A percentile compares a stretch with the other conserved stretches of the same genome.
Evolutionary conservation across 768 basidiomycete genomes (phyloP).

Genomic region (Mycena venus): DNA sequence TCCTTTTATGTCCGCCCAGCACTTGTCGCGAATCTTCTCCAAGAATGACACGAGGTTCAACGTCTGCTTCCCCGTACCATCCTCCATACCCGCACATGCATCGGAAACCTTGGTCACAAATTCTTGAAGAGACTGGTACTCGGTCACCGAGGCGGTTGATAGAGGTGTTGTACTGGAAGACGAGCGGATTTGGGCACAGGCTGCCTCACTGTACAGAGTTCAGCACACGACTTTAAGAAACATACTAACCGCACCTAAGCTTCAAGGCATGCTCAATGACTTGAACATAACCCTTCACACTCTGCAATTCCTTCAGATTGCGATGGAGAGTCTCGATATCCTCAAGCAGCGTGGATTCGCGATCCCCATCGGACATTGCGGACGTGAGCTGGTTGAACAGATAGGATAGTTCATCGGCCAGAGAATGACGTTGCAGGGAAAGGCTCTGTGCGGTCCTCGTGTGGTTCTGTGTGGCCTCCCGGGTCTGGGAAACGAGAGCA

Average conservation of each 20-base stretch:
- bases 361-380: conserved; percentile 60
- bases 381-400: conserved; percentile 77
- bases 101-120: conserved; percentile 67
- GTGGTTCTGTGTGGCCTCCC: conserved; percentile 59
- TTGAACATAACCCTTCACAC: conserved; percentile 81
- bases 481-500: conserved; percentile 61
- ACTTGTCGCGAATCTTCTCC: conserved; percentile 70
- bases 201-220: conserved; percentile 63
- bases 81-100: conserved; percentile 61
- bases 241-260: conserved; percentile 69
- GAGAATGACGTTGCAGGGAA: conserved; percentile 79
- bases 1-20: conserved; percentile 84
- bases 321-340: conserved; percentile 86
- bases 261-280: conserved; percentile 78
- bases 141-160: conserved; percentile 60
- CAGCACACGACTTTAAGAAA: background rate
- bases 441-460: conserved; percentile 79
- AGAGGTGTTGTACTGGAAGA: conserved; percentile 53
- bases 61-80: conserved; percentile 59
- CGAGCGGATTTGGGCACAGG: conserved; percentile 65
- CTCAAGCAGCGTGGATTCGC: conserved; percentile 78
- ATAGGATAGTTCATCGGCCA: conserved; percentile 82
- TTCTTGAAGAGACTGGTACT: conserved; percentile 72
- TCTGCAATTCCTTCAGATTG: conserved; percentile 81
- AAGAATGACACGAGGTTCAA: conserved; percentile 76